Evolutionary conservation across 2,329 filamentous ascomycete species (phyloP).

Genomic region (Thermoascus crustaceus): DNA sequence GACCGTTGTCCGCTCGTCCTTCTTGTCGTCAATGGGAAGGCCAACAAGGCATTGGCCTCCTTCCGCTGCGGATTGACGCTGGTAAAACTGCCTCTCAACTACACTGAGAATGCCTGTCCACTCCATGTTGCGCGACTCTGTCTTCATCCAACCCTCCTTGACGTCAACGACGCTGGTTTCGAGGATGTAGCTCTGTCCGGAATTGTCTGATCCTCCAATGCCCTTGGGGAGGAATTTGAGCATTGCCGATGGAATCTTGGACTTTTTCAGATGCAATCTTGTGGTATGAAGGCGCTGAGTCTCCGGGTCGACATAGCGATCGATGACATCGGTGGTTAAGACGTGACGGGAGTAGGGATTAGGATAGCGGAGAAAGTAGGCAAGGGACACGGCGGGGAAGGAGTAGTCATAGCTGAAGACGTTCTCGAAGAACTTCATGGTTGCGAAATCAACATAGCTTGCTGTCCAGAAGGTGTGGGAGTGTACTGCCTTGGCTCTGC

Average conservation of each 20-base stretch:
- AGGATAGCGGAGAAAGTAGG: slow-evolving; percentile 61
- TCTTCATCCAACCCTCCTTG: slow-evolving; percentile 58
- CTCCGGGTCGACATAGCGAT: slow-evolving; percentile 51
- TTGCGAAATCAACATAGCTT: slow-evolving; percentile 18
- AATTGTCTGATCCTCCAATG: slow-evolving; percentile 49
- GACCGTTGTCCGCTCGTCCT: slow-evolving; percentile 46
- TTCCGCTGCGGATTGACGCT: slow-evolving; percentile 33
- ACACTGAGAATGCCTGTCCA: slow-evolving; percentile 59
- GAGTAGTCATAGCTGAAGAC: slow-evolving; percentile 56
- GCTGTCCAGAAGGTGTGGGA: background rate
- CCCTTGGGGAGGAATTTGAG: slow-evolving; percentile 54
- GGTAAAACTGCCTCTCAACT: slow-evolving; percentile 52
- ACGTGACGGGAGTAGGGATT: slow-evolving; percentile 60
- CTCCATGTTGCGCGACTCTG: slow-evolving; percentile 56
- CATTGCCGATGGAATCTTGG: slow-evolving; percentile 53
- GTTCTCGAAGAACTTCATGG: slow-evolving; percentile 47
- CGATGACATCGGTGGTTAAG: slow-evolving; percentile 58
- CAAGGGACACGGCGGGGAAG: slow-evolving; percentile 57
- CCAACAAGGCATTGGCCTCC: slow-evolving; percentile 16
- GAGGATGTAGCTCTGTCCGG: slow-evolving; percentile 55
- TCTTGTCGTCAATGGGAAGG: slow-evolving; percentile 29
- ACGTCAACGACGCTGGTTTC: slow-evolving; percentile 56
- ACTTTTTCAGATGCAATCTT: slow-evolving; percentile 55
- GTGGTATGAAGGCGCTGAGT: slow-evolving; percentile 54
- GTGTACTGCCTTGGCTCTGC: background rate